Percentiles rank a stretch among this genome's conserved stretches.
Conservation (phyloP, 148 eudicot species). For the Rhododendron kiyosumense region DNA sequence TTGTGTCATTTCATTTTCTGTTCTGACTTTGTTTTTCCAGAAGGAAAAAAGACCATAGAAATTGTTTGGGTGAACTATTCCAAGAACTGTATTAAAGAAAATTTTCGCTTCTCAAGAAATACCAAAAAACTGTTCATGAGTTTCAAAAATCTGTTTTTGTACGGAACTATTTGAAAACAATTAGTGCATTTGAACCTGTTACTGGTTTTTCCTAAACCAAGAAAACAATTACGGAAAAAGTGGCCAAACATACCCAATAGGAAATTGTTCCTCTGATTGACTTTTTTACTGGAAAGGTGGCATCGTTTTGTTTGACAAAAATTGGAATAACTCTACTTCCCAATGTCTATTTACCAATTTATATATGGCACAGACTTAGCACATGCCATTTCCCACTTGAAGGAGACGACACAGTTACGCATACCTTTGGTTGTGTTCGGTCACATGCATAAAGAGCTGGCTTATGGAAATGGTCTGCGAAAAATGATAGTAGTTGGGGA, state of each 20-base stretch:
- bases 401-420: conserved; percentile 40
- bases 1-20: background rate
- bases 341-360: conserved; percentile 1
- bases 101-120: background rate
- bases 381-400: conserved; percentile 54
- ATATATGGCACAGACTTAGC: conserved; percentile 58
- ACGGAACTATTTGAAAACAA: background rate
- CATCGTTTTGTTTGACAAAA: background rate
- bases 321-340: background rate
- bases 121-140: background rate
- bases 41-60: background rate
- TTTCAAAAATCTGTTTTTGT: background rate
- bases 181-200: background rate
- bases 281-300: background rate
- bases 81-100: background rate
- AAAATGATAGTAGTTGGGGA: conserved; percentile 67
- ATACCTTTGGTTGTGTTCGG: conserved; percentile 86
- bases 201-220: background rate
- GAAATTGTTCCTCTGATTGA: background rate
- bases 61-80: background rate
- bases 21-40: background rate
- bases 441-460: conserved; percentile 86
- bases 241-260: background rate
- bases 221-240: background rate
- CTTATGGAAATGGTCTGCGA: conserved; percentile 54